Evolutionary conservation across 306 rosid genomes (phyloP), one percentile per base, ranked within the genome.

Genomic region (Senna tora): DNA sequence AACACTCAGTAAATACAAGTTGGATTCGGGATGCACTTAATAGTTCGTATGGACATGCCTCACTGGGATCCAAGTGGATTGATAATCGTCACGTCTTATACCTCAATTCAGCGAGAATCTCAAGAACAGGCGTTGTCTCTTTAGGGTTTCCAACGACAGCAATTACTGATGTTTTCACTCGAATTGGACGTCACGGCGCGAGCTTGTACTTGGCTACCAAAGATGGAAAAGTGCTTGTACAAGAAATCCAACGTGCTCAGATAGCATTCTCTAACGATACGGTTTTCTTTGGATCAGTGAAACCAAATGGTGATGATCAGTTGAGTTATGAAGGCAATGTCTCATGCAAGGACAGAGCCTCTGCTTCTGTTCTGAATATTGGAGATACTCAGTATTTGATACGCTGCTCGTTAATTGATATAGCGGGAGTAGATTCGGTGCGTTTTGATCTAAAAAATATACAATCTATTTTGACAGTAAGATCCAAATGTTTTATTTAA

Each of bases 401-500:
- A 56, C 64, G 65, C 22, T 86, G 93, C 87, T 39, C 76, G 55
- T 61, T 78, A 25, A 62, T 88, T 62, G 83, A 88, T 63, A 63
- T 80, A 39, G 34, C 86, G 77, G 89, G 87, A 67, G 76, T 79
- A 49, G 75, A 82, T 76, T 80, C 66, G 89, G 94, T 88, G 82
- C 6, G 77, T 77, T 77, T 55, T 58, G 28, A 70, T 58, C 55
- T n/a, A n/a, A n/a, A n/a, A n/a, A n/a, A n/a, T n/a, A n/a, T n/a
- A n/a, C n/a, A n/a, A n/a, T n/a, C n/a, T n/a, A n/a, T n/a, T 25
- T 6, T 51, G 28, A 19, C 46, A 41, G 7, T 41, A 41, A 41
- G 13, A 8, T 41, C 13, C 8, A 7, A 7, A 41, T 41, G 46
- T 10, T 41, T 7, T 36, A 2, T 45, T 69, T n/a, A 45, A 16